phyloP scores from a whole-genome alignment of 106 monocot species.

The Dioscorea alata region DNA sequence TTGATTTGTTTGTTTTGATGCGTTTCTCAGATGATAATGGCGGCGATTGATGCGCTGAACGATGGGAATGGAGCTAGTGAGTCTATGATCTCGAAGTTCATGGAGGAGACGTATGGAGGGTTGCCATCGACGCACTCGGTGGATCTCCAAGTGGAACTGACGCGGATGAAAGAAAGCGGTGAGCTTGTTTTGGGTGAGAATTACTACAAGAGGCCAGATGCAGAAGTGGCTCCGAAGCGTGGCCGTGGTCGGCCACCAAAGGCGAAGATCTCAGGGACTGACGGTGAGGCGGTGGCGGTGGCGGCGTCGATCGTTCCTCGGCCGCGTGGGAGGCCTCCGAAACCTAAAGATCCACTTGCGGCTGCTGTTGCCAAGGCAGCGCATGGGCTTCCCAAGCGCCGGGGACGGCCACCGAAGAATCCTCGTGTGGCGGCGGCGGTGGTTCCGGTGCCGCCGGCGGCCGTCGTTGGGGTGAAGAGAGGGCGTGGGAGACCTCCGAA shows the following conservation, averaged over 20 bases:
- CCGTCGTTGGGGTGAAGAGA: neutral
- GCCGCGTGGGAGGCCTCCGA: constrained; percentile 13
- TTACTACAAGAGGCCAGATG: constrained; percentile 4
- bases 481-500: constrained; percentile 13
- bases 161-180: constrained; percentile 9
- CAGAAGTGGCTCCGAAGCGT: constrained; percentile 4
- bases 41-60: constrained; percentile 8
- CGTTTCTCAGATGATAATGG: constrained; percentile 58
- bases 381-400: neutral
- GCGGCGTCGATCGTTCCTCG: neutral
- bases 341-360: neutral
- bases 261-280: constrained; percentile 1
- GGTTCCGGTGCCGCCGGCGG: neutral
- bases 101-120: constrained; percentile 6
- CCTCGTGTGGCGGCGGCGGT: neutral
- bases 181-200: constrained; percentile 11
- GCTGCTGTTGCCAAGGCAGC: neutral
- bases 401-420: constrained; percentile 26
- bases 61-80: constrained; percentile 14
- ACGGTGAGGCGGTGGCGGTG: neutral
- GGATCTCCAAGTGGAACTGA: neutral
- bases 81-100: constrained; percentile 16
- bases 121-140: constrained; percentile 6
- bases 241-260: constrained; percentile 21
- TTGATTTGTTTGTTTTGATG: neutral